These are phyloP conservation scores for Mucor circinelloides DNA, from an alignment of 371 early-diverging fungal genomes.

Conservation along the genomic window DNA sequence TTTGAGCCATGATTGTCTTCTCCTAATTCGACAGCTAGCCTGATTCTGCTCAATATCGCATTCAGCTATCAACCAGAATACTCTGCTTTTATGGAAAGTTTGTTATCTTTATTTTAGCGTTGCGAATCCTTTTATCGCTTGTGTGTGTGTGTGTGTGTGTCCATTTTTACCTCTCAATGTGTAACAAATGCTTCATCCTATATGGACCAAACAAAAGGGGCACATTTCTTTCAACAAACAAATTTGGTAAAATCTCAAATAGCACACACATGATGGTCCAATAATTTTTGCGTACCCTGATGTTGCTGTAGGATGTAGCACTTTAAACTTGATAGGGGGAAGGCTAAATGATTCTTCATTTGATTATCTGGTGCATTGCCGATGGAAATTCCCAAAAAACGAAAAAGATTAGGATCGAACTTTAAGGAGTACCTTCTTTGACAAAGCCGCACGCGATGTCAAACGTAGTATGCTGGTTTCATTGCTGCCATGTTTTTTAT, in stretches of 20 bases:
- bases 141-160: not conserved
- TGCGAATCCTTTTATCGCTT: not conserved
- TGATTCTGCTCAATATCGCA: not conserved
- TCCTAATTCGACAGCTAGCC: not conserved
- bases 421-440: too few relatives aligned
- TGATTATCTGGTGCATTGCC: not conserved
- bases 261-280: not conserved
- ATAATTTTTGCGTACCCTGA: not conserved
- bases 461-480: too few relatives aligned
- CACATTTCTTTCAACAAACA: constrained; percentile 1
- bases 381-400: not conserved
- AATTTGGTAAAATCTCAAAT: not conserved
- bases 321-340: not conserved
- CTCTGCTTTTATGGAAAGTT: not conserved
- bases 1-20: not conserved
- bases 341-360: not conserved
- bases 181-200: not conserved
- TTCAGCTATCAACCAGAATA: not conserved
- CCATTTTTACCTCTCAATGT: not conserved
- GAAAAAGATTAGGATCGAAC: not conserved
- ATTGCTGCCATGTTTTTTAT: too few relatives aligned
- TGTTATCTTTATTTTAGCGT: not conserved
- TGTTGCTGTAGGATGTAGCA: not conserved
- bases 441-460: too few relatives aligned
- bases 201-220: constrained; percentile 4